These are phyloP conservation scores for Luffa aegyptiaca DNA, from an alignment of 306 rosid genomes.

Conservation along the genomic window DNA sequence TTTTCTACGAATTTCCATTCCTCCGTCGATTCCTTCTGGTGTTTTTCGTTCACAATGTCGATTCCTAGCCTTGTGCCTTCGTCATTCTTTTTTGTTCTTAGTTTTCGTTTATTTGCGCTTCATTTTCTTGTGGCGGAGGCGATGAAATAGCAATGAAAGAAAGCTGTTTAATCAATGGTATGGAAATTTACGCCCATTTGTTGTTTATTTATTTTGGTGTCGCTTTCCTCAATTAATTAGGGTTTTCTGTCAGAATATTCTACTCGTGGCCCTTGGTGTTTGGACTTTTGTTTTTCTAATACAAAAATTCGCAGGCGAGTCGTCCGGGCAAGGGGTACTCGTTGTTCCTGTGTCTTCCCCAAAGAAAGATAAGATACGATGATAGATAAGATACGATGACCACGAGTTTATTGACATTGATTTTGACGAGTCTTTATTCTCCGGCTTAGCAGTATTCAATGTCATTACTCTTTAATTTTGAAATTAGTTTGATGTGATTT, in stretches of 20 bases:
- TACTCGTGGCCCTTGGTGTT: background rate
- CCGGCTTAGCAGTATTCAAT: background rate
- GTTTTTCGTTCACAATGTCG: background rate
- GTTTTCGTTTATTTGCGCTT: background rate
- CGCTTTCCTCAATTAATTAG: background rate
- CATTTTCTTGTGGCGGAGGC: background rate
- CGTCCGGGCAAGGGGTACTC: background rate
- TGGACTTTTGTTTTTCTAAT: background rate
- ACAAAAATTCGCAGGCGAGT: background rate
- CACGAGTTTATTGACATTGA: background rate
- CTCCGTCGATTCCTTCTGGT: background rate
- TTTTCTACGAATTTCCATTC: background rate
- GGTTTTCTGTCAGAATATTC: background rate
- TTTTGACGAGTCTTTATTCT: background rate
- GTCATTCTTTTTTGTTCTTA: background rate
- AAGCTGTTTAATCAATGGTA: background rate
- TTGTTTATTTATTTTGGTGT: background rate
- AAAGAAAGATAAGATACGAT: background rate
- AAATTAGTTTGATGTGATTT: background rate
- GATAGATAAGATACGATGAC: background rate
- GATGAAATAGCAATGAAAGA: background rate
- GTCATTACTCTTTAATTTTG: background rate
- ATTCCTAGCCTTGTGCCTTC: background rate
- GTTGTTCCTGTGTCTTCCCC: background rate
- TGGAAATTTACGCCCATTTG: background rate